phyloP scores from a whole-genome alignment of 2,329 filamentous ascomycete genomes.

The Aspergillus awamori region DNA sequence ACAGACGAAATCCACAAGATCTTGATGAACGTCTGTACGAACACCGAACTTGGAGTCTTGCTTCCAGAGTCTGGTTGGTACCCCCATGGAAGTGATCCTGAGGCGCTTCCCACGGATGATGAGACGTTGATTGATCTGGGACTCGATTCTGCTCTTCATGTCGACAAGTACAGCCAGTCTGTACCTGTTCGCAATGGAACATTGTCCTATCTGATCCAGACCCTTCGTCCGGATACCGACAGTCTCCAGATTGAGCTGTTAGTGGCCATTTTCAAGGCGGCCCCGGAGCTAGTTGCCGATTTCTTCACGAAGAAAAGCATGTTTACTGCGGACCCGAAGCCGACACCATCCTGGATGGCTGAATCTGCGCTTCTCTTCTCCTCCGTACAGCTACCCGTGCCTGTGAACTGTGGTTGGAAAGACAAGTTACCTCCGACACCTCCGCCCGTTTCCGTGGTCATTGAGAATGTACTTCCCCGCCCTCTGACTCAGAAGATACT shows the following conservation, averaged over 20 bases:
- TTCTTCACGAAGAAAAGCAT: slow-evolving; percentile 81
- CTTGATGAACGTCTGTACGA: slow-evolving; percentile 74
- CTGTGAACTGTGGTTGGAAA: slow-evolving; percentile 69
- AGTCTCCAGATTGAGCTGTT: slow-evolving; percentile 79
- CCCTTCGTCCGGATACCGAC: slow-evolving; percentile 80
- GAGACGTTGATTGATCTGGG: slow-evolving; percentile 62
- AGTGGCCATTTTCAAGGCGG: slow-evolving; percentile 74
- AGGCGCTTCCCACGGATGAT: slow-evolving; percentile 52
- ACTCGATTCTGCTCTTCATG: slow-evolving; percentile 70
- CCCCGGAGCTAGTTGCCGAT: slow-evolving; percentile 83
- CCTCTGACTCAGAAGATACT: slow-evolving; percentile 80
- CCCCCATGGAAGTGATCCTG: slow-evolving; percentile 67
- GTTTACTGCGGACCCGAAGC: slow-evolving; percentile 87
- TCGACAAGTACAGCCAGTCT: slow-evolving; percentile 66
- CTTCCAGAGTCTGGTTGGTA: slow-evolving; percentile 83
- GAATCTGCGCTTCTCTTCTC: slow-evolving; percentile 88
- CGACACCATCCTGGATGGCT: slow-evolving; percentile 92
- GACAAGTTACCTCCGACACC: slow-evolving; percentile 67
- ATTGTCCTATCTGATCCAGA: slow-evolving; percentile 76
- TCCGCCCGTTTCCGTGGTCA: slow-evolving; percentile 74
- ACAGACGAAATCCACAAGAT: slow-evolving; percentile 74
- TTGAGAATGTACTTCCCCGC: slow-evolving; percentile 84
- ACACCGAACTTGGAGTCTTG: slow-evolving; percentile 70
- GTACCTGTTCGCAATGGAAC: slow-evolving; percentile 78
- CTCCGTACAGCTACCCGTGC: slow-evolving; percentile 73